Percentiles rank a stretch among this genome's conserved stretches.
phyloP scores from a whole-genome alignment of 2,329 filamentous ascomycete genomes.

The Epichloe sp. region DNA sequence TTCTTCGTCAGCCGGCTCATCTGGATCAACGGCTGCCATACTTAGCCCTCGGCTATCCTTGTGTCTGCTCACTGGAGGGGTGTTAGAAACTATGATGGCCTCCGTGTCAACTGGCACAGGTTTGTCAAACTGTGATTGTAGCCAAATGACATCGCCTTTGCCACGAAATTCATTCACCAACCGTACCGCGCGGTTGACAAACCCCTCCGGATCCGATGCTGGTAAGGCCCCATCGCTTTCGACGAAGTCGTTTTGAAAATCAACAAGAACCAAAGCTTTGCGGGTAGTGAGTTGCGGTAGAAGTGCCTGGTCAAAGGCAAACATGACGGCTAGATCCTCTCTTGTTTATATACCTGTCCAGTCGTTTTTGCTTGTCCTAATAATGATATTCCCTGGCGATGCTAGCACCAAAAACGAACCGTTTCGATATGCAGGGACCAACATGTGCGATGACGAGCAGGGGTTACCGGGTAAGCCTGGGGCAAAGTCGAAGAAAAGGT shows the following conservation, averaged over 20 bases:
- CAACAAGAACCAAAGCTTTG: constrained; percentile 67
- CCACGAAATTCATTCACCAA: constrained; percentile 63
- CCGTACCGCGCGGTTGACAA: constrained; percentile 51
- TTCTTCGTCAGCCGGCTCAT: constrained; percentile 21
- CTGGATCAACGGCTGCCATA: background rate
- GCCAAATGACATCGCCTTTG: constrained; percentile 66
- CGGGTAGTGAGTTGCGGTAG: constrained; percentile 45
- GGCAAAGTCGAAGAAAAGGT: background rate
- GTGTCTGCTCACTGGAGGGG: constrained; percentile 8
- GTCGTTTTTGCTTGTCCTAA: background rate
- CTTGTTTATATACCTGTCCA: background rate
- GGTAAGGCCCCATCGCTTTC: constrained; percentile 53
- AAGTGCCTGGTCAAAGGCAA: constrained; percentile 41
- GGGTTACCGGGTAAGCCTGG: background rate
- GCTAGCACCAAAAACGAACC: background rate
- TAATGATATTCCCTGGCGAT: background rate
- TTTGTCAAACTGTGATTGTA: constrained; percentile 61
- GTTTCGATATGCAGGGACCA: background rate
- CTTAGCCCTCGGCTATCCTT: constrained; percentile 7
- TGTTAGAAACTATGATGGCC: constrained; percentile 32
- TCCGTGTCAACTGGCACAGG: constrained; percentile 43
- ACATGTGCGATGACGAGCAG: background rate
- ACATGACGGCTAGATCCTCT: constrained; percentile 23
- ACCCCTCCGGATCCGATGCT: constrained; percentile 48
- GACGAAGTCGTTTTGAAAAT: constrained; percentile 86